Conservation (phyloP, 2,329 filamentous ascomycete species). For the Peltaster fructicola region DNA sequence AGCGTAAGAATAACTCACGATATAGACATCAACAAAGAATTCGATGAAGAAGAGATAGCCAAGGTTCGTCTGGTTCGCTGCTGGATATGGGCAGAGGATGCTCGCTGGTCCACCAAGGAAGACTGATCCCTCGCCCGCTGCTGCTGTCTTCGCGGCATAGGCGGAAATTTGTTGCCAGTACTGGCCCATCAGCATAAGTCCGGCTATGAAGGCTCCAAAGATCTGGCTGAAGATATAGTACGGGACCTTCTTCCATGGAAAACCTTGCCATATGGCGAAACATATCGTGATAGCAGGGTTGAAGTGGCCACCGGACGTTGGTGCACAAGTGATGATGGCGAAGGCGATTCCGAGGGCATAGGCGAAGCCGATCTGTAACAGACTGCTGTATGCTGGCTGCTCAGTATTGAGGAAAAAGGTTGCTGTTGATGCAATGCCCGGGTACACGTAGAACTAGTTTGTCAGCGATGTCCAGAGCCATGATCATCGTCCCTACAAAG, state of each 20-base stretch:
- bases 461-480: conserved; percentile 29
- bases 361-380: conserved; percentile 39
- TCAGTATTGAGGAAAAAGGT: conserved; percentile 31
- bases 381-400: conserved; percentile 28
- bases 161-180: conserved; percentile 35
- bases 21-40: conserved; percentile 40
- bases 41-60: conserved; percentile 42
- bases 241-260: conserved; percentile 40
- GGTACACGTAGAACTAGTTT: conserved; percentile 17
- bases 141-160: conserved; percentile 23
- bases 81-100: conserved; percentile 38
- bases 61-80: conserved; percentile 31
- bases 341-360: conserved; percentile 41
- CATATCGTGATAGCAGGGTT: conserved; percentile 21
- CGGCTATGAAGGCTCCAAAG: conserved; percentile 28
- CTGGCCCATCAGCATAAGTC: conserved; percentile 36
- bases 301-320: conserved; percentile 30
- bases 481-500: too few relatives aligned
- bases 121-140: conserved; percentile 22
- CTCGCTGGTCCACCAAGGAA: conserved; percentile 34
- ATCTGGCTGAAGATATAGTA: conserved; percentile 40
- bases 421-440: conserved; percentile 36
- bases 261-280: conserved; percentile 36
- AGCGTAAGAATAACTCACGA: conserved; percentile 19
- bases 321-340: conserved; percentile 39